Base-by-base conservation (phyloP, 176 grass and related monocot genomes). In the Dendrocalamus sinicus region DNA sequence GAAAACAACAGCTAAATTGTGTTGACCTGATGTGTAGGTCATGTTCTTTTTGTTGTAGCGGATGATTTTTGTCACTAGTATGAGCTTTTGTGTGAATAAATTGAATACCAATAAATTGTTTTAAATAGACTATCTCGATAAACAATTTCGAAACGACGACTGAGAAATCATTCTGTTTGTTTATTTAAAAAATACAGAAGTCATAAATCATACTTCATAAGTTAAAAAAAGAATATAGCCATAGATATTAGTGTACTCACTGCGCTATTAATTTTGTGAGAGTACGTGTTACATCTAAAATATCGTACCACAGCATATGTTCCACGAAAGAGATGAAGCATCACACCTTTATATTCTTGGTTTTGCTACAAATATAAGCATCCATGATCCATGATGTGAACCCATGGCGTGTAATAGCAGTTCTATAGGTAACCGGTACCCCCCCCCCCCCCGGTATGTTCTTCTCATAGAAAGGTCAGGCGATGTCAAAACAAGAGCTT, bases 41-140 rank as follows among this genome's bases (percentile, higher is more conserved):
- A 28, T 28, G 28, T 28, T 28, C 28, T 28, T 28, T 28, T 28
- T 28, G 0, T 1, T 28, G 28, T 28, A 28, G 28, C 28, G 1
- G 28, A 28, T 28, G 35, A 37, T 4, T 37, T 37, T 37, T 37
- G 3, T 37, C 4, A 4, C 3, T 37, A 37, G 35, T 37, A 4
- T 4, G 0, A 4, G 0, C 0, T 4, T 37, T 37, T 39, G 5
- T 39, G 0, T 4, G 5, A 39, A 39, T 39, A 39, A 39, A 39
- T 5, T 5, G 0, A 39, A 39, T 39, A 0, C 0, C 0, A 0
- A 39, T 39, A 39, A 5, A 0, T 5, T 39, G 5, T 6, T 39
- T 39, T 35, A 35, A 39, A 39, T 5, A 39, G 5, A 39, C 0
- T 39, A 39, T 39, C 37, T 39, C 0, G 37, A 39, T 39, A 39